Base-by-base conservation (phyloP, 805 yeast species). In the Barnettozyma sucrosica region DNA sequence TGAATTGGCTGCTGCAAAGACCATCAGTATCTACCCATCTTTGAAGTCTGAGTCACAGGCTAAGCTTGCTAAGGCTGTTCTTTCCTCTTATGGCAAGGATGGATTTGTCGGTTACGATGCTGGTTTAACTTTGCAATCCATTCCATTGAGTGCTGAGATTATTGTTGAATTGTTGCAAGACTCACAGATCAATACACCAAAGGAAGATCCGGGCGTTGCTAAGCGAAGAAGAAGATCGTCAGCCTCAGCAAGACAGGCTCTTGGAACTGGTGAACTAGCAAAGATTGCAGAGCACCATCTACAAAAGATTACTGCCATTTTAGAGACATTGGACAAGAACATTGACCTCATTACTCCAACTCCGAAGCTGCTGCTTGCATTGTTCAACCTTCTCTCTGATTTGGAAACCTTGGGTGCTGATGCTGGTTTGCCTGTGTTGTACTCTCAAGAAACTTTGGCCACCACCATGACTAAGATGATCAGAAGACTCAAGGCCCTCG, bases 371-470 rank as follows among this genome's bases (percentile, higher is more conserved):
- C 65, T 81, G 36, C 70, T 71, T 44, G 66, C 77, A 14, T 62
- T 81, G 50, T 82, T 86, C 67, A 76, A 76, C 53, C 70, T 83
- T 33, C 68, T 86, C 44, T 79, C 87, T 45, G 93, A 86, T 62
- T 69, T 85, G 54, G 93, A 86, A 62, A 81, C 95, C 25, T 72
- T 93, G 42, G 96, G 95, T 39, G 81, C 80, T 53, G 98, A 90
- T 62, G 96, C 96, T 36, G 88, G 89, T 49, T 70, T 93, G 52
- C 96, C 99, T 4, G 92, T 92, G 5, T 71, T 87, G 40, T 92
- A 90, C 57, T 84, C 95, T 1, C 96, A 93, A 67, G 97, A 93
- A 64, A 80, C 92, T 0, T 70, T 93, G 51, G 93, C 97, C 3
- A 79, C 86, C 39, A 87, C 96, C 64, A 83, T 93, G 86, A 74